phyloP scores from a whole-genome alignment of 495 filamentous ascomycete genomes.

The Talaromyces ruber region DNA sequence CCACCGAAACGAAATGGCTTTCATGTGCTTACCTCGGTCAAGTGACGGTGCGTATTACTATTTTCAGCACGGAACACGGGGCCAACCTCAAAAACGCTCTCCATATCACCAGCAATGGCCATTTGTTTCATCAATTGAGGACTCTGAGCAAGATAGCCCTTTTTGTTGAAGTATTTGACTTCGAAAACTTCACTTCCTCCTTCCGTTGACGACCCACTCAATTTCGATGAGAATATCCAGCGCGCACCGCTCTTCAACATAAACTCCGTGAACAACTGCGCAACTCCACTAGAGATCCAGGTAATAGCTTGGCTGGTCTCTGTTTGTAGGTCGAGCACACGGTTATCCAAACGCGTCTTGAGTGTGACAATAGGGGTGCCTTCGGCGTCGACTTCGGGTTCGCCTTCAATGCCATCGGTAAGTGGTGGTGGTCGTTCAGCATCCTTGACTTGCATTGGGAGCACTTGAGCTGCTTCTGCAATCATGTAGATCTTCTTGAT shows the following conservation, averaged over 20 bases:
- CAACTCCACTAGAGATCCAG: slow-evolving; percentile 72
- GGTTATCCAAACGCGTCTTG: slow-evolving; percentile 77
- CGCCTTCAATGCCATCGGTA: slow-evolving; percentile 32
- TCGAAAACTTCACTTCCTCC: slow-evolving; percentile 92
- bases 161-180: slow-evolving; percentile 80
- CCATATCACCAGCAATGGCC: slow-evolving; percentile 85
- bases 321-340: slow-evolving; percentile 82
- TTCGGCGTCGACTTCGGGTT: slow-evolving; percentile 34
- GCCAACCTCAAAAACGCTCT: slow-evolving; percentile 81
- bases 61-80: slow-evolving; percentile 96
- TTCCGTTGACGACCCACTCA: slow-evolving; percentile 86
- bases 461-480: slow-evolving; percentile 49
- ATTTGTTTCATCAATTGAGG: slow-evolving; percentile 97
- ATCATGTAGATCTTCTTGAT: slow-evolving; percentile 74
- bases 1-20: background rate
- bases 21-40: slow-evolving; percentile 60
- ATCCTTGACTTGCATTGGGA: slow-evolving; percentile 68
- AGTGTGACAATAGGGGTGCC: slow-evolving; percentile 58
- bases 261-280: slow-evolving; percentile 72
- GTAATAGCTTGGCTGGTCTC: slow-evolving; percentile 83
- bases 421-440: slow-evolving; percentile 43
- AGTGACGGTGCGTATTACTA: slow-evolving; percentile 89
- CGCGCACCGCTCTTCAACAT: slow-evolving; percentile 68
- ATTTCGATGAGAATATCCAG: slow-evolving; percentile 82
- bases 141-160: slow-evolving; percentile 83